Evolutionary conservation across 1,139 yeast genomes (phyloP).

Genomic region (Saccharomyces hybrid): DNA sequence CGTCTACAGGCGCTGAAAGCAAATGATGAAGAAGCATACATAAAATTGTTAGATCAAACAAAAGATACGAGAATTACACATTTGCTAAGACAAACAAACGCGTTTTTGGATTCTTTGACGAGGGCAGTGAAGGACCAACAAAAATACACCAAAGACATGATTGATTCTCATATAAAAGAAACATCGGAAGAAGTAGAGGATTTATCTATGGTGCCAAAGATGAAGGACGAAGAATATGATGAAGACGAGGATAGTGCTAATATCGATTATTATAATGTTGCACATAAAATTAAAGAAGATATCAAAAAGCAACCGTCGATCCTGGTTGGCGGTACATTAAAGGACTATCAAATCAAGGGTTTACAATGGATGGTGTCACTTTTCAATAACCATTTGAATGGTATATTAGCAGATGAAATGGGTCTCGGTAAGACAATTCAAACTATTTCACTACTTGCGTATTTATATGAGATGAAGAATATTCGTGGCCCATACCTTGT

Average conservation of each 20-base stretch:
- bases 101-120: constrained; percentile 67
- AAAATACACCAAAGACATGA: constrained; percentile 32
- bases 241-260: constrained; percentile 51
- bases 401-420: constrained; percentile 93
- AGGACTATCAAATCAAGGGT: constrained; percentile 91
- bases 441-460: constrained; percentile 68
- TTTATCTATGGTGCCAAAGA: constrained; percentile 30
- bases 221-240: constrained; percentile 25
- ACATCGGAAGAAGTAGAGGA: constrained; percentile 31
- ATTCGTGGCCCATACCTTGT: constrained; percentile 67
- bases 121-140: constrained; percentile 74
- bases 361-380: constrained; percentile 97
- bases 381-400: constrained; percentile 85
- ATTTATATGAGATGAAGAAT: constrained; percentile 60
- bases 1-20: constrained; percentile 81
- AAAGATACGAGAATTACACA: constrained; percentile 80
- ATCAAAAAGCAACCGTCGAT: constrained; percentile 57
- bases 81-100: constrained; percentile 66
- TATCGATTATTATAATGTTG: constrained; percentile 71
- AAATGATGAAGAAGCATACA: constrained; percentile 78
- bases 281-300: constrained; percentile 64
- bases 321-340: constrained; percentile 77
- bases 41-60: constrained; percentile 71
- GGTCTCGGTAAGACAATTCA: constrained; percentile 87
- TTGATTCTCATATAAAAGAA: constrained; percentile 41